phyloP scores from a whole-genome alignment of 2,329 filamentous ascomycete genomes.

The Sclerotinia spermophila region DNA sequence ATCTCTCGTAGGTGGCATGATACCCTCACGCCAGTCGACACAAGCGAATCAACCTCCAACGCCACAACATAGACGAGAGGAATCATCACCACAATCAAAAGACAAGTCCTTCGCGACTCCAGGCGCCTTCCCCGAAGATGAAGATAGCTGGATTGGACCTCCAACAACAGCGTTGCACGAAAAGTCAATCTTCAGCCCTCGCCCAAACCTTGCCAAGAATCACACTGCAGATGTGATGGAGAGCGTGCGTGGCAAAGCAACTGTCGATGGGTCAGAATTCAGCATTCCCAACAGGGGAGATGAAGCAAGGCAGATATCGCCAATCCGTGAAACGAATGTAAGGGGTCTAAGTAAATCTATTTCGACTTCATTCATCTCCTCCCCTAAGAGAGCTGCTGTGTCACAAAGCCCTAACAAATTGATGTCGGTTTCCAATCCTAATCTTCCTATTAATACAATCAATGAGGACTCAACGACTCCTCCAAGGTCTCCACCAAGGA shows the following conservation, averaged over 20 bases:
- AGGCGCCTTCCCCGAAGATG: constrained; percentile 58
- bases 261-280: constrained; percentile 47
- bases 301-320: constrained; percentile 35
- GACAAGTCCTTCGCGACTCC: constrained; percentile 42
- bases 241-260: constrained; percentile 48
- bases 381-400: constrained; percentile 41
- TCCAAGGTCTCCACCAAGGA: constrained; percentile 53
- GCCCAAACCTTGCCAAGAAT: constrained; percentile 56
- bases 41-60: constrained; percentile 24
- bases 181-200: constrained; percentile 42
- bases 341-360: constrained; percentile 58
- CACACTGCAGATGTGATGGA: constrained; percentile 61
- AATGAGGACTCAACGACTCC: constrained; percentile 28
- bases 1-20: constrained; percentile 31
- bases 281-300: constrained; percentile 43
- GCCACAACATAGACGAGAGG: constrained; percentile 22
- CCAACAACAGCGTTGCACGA: constrained; percentile 38
- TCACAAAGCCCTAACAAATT: constrained; percentile 50
- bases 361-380: constrained; percentile 57
- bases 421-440: constrained; percentile 56
- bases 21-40: constrained; percentile 24
- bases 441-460: constrained; percentile 51
- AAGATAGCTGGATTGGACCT: constrained; percentile 60
- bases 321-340: constrained; percentile 32
- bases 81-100: constrained; percentile 22